phyloP scores from a whole-genome alignment of 148 eudicot genomes.

The Nepenthes mirabilis region DNA sequence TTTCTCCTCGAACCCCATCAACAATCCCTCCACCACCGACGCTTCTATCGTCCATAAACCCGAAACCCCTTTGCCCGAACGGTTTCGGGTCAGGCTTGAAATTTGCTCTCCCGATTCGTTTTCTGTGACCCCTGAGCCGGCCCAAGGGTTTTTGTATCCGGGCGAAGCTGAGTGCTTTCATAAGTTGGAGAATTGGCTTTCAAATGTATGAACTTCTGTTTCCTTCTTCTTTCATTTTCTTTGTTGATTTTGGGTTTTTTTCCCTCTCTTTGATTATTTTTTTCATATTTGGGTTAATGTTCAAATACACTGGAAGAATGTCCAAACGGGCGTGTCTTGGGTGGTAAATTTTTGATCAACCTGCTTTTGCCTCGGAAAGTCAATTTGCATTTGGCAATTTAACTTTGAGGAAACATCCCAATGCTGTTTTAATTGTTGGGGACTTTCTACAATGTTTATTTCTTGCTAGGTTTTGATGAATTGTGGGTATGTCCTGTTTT shows the following conservation, averaged over 20 bases:
- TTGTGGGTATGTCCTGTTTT: too few species aligned
- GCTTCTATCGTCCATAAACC: constrained; percentile 4
- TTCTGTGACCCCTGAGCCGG: constrained; percentile 31
- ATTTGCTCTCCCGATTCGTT: constrained; percentile 82
- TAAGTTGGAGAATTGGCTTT: constrained; percentile 33
- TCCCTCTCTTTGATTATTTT: too few species aligned
- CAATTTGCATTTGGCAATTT: too few species aligned
- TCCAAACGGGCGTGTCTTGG: too few species aligned
- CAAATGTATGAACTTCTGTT: constrained; percentile 31
- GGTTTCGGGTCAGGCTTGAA: constrained; percentile 61
- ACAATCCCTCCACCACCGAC: background rate
- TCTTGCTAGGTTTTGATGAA: too few species aligned
- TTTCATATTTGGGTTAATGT: too few species aligned
- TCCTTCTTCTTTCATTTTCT: background rate
- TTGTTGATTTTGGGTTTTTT: background rate
- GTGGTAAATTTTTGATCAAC: too few species aligned
- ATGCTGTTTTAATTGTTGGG: too few species aligned
- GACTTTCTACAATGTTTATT: too few species aligned
- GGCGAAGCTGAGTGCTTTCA: constrained; percentile 50
- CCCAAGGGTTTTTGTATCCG: constrained; percentile 41
- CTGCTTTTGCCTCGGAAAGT: too few species aligned
- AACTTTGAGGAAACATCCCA: too few species aligned
- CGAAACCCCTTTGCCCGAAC: constrained; percentile 14
- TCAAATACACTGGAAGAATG: too few species aligned
- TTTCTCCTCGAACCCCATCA: constrained; percentile 1